A percentile compares a stretch with the other conserved stretches of the same genome.
phyloP scores from a whole-genome alignment of 495 filamentous ascomycete genomes.

The Hyaloscypha bicolor region DNA sequence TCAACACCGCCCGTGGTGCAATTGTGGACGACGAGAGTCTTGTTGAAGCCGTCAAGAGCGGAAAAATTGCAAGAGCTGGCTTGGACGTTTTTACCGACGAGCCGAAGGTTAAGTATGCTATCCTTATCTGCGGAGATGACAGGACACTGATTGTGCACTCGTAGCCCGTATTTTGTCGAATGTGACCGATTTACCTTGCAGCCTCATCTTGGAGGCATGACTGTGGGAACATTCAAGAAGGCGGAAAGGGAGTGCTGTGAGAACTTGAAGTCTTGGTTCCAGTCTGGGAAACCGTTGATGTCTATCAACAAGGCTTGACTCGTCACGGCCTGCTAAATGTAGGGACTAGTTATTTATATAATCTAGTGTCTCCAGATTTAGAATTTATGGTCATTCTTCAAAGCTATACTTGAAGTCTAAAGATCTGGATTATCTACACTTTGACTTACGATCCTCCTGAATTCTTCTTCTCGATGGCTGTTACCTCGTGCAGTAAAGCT shows the following conservation, averaged over 20 bases:
- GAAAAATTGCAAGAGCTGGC: constrained; percentile 65
- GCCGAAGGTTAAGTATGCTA: constrained; percentile 57
- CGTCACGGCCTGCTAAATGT: too few species aligned
- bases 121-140: too few species aligned
- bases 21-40: constrained; percentile 76
- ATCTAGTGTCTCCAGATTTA: too few species aligned
- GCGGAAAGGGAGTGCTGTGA: constrained; percentile 43
- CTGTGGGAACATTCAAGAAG: constrained; percentile 39
- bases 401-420: too few species aligned
- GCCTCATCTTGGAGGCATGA: constrained; percentile 70
- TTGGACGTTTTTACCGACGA: constrained; percentile 79
- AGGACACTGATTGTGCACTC: too few species aligned
- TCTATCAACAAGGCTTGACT: constrained; percentile 28
- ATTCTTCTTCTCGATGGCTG: too few species aligned
- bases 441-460: too few species aligned
- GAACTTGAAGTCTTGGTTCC: constrained; percentile 41
- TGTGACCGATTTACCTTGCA: constrained; percentile 70
- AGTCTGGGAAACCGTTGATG: constrained; percentile 38
- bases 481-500: too few species aligned
- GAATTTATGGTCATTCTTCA: too few species aligned
- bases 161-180: constrained; percentile 57
- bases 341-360: too few species aligned
- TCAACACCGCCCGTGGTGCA: constrained; percentile 79
- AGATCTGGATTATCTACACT: too few species aligned
- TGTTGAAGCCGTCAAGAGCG: constrained; percentile 64